phyloP scores from a whole-genome alignment of 331 rosid genomes.

The Pyracantha coccinea region DNA sequence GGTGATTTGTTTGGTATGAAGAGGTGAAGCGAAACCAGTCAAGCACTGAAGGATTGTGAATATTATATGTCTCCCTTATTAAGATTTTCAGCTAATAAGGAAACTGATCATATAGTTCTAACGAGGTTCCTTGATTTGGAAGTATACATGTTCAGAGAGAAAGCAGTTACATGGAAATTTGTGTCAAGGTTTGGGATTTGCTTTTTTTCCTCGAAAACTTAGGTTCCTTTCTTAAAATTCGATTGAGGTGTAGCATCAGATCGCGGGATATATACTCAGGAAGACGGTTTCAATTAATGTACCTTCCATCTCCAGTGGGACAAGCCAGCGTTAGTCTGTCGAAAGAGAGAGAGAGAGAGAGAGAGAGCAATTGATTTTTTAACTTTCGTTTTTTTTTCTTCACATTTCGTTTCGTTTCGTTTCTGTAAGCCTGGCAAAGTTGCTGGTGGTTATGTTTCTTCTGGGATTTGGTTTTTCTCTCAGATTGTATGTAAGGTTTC shows the following conservation, averaged over 20 bases:
- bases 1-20: constrained; percentile 53
- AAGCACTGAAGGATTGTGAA: constrained; percentile 56
- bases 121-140: constrained; percentile 59
- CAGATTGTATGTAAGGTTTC: constrained; percentile 53
- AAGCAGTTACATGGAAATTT: constrained; percentile 58
- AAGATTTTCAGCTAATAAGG: constrained; percentile 52
- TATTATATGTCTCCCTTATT: constrained; percentile 44
- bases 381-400: neutral
- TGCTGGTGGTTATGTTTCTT: constrained; percentile 42
- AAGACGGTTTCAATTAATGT: constrained; percentile 52
- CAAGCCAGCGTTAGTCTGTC: constrained; percentile 34
- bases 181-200: constrained; percentile 60
- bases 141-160: constrained; percentile 49
- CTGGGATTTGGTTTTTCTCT: constrained; percentile 37
- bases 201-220: constrained; percentile 18
- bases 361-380: constrained; percentile 32
- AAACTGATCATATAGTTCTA: constrained; percentile 54
- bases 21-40: constrained; percentile 45
- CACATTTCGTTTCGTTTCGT: constrained; percentile 13
- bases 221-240: constrained; percentile 55
- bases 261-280: constrained; percentile 63
- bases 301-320: constrained; percentile 45
- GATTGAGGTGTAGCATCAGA: constrained; percentile 91
- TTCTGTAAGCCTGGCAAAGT: constrained; percentile 47
- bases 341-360: constrained; percentile 29